Evolutionary conservation across 495 filamentous ascomycete genomes (phyloP), one percentile per base, ranked within the genome.

Genomic region (Penicillium canescens): DNA sequence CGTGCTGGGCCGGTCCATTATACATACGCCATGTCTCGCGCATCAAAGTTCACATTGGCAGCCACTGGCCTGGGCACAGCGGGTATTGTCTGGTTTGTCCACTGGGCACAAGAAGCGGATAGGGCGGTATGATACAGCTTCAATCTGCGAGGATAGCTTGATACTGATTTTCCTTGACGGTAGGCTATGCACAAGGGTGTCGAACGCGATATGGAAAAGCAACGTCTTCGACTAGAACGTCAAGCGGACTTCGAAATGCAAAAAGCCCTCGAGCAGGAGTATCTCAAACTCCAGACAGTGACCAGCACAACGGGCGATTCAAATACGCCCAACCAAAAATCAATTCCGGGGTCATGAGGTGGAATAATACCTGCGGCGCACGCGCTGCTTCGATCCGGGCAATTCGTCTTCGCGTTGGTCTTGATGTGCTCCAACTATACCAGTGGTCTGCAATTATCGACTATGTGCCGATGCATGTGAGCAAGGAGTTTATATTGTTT

Each of bases 181-280:
- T 65, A 96, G 93, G 89, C 90, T 38, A 99, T 99, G 94, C 94
- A 99, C 66, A 82, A 84, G 51, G 95, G 95, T 13, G 94, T 99
- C 7, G 77, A 97, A 60, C 89, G 92, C 39, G 95, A 98, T 61
- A 89, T 96, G 77, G 92, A 98, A 63, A 93, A 96, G 68, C 92
- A 96, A 64, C 84, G 87, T 31, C 63, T 97, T 44, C 96, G 96
- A 74, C 80, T 82, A 58, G 89, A 95, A 68, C 85, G 95, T 20
- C 88, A 92, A 69, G 83, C 89, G 50, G 95, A 99, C 55, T 99
- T 98, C 62, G 91, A 96, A 53, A 82, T 93, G 83, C 94, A 99
- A 71, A 82, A 80, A 55, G 78, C 74, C 18, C 74, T 99, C 39
- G 91, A 97, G 71, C 81, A 90, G 61, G 89, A 98, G 73, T 97